Percentiles rank a stretch among this genome's conserved stretches.
Evolutionary conservation across 257 asterid species (phyloP).

Genomic region (Salvia rosmarinus): DNA sequence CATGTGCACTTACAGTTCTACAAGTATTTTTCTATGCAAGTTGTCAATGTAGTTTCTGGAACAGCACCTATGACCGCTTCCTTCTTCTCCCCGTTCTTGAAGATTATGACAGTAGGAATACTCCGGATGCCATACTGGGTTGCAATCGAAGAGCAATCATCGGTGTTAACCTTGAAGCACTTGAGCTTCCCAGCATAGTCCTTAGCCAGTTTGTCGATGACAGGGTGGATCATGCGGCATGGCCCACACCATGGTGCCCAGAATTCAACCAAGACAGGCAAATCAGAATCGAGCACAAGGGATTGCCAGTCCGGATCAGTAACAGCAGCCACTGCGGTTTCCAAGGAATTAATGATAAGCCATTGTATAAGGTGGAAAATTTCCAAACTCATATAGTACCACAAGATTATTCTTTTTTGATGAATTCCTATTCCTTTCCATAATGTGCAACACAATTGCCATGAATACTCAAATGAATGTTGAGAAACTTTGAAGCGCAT

Average conservation of each 20-base stretch:
- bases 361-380: background rate
- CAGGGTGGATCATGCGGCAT: slow-evolving; percentile 88
- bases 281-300: slow-evolving; percentile 52
- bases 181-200: slow-evolving; percentile 72
- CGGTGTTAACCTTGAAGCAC: slow-evolving; percentile 90
- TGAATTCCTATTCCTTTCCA: background rate
- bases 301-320: slow-evolving; percentile 65
- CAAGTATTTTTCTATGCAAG: slow-evolving; percentile 80
- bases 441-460: background rate
- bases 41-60: slow-evolving; percentile 67
- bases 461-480: background rate
- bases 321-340: slow-evolving; percentile 64
- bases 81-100: slow-evolving; percentile 84
- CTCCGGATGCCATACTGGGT: slow-evolving; percentile 85
- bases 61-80: slow-evolving; percentile 94
- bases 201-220: slow-evolving; percentile 80
- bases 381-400: background rate
- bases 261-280: slow-evolving; percentile 84
- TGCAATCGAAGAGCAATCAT: slow-evolving; percentile 76
- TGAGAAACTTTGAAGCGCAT: background rate
- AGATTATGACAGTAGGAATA: slow-evolving; percentile 89
- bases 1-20: slow-evolving; percentile 44
- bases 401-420: background rate
- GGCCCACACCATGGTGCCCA: slow-evolving; percentile 99
- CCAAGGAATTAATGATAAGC: slow-evolving; percentile 29